Percentiles rank a stretch among this genome's conserved stretches.
phyloP scores from a whole-genome alignment of 768 basidiomycete genomes.

The Lentinus tigrinus region DNA sequence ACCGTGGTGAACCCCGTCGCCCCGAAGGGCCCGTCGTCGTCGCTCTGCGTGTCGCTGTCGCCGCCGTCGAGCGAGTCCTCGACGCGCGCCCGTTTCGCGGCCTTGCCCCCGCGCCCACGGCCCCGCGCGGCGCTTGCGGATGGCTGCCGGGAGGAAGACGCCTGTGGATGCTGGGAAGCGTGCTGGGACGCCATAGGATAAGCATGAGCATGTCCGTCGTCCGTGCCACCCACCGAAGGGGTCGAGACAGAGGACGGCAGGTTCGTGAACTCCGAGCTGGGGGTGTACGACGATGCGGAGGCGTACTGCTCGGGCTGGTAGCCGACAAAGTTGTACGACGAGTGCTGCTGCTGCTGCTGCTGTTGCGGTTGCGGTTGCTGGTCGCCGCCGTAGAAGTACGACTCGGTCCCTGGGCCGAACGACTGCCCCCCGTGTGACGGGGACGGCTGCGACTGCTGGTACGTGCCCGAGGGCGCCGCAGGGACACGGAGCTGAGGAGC shows the following conservation, averaged over 20 bases:
- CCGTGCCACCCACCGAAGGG: constrained; percentile 15
- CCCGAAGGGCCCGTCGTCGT: constrained; percentile 13
- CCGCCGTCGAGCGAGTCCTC: constrained; percentile 7
- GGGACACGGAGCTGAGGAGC: constrained; percentile 8
- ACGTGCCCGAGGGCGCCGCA: background rate
- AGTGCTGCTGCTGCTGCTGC: background rate
- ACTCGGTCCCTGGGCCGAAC: constrained; percentile 6
- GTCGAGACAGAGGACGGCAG: constrained; percentile 18
- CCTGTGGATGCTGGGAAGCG: constrained; percentile 5
- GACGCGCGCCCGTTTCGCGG: constrained; percentile 11
- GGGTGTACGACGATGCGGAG: constrained; percentile 13
- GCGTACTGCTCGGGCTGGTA: constrained; percentile 18
- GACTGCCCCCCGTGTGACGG: constrained; percentile 5
- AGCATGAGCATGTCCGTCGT: constrained; percentile 13
- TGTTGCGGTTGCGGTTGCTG: constrained; percentile 1
- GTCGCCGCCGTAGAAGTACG: constrained; percentile 15
- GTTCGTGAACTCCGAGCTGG: constrained; percentile 13
- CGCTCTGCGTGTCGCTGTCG: constrained; percentile 18
- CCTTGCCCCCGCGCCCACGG: background rate
- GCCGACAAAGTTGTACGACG: constrained; percentile 16
- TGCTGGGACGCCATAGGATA: constrained; percentile 9
- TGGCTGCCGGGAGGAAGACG: constrained; percentile 1
- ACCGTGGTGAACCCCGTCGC: constrained; percentile 13
- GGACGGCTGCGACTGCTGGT: constrained; percentile 9
- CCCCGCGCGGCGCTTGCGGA: constrained; percentile 1